A percentile compares a stretch with the other conserved stretches of the same genome.
Evolutionary conservation across 768 basidiomycete species (phyloP).

Genomic region (Mycena amicta): DNA sequence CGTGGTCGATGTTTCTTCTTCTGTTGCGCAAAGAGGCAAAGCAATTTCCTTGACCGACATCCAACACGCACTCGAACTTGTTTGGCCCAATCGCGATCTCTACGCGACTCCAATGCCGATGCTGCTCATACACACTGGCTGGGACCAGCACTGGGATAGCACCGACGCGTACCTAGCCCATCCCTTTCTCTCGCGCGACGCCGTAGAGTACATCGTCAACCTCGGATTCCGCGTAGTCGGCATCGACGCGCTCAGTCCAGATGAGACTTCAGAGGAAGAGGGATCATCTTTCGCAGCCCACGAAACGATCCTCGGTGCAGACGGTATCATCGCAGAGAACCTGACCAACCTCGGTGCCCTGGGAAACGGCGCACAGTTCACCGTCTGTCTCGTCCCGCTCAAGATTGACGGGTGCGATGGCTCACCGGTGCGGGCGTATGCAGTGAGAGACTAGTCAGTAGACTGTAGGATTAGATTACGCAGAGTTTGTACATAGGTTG

Average conservation of each 20-base stretch:
- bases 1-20: slow-evolving; percentile 55
- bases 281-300: slow-evolving; percentile 51
- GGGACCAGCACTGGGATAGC: slow-evolving; percentile 55
- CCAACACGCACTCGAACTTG: slow-evolving; percentile 38
- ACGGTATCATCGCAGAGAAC: slow-evolving; percentile 73
- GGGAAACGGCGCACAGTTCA: slow-evolving; percentile 33
- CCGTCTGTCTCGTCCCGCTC: slow-evolving; percentile 61
- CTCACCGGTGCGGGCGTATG: slow-evolving; percentile 72
- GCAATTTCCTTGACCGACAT: slow-evolving; percentile 61
- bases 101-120: neutral
- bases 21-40: neutral
- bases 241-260: slow-evolving; percentile 67
- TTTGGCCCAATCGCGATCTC: slow-evolving; percentile 30
- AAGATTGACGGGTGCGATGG: slow-evolving; percentile 63
- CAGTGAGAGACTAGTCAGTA: too few species aligned
- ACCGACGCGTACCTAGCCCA: slow-evolving; percentile 56
- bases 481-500: too few species aligned
- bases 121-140: slow-evolving; percentile 67
- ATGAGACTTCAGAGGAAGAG: slow-evolving; percentile 51
- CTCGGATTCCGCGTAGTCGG: slow-evolving; percentile 61
- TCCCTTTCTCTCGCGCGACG: slow-evolving; percentile 60
- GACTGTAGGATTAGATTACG: too few species aligned
- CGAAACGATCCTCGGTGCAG: slow-evolving; percentile 58
- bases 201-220: slow-evolving; percentile 50
- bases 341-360: slow-evolving; percentile 55